Conservation (phyloP, 139 green algal genomes). For the Chlamydomonas applanata region DNA sequence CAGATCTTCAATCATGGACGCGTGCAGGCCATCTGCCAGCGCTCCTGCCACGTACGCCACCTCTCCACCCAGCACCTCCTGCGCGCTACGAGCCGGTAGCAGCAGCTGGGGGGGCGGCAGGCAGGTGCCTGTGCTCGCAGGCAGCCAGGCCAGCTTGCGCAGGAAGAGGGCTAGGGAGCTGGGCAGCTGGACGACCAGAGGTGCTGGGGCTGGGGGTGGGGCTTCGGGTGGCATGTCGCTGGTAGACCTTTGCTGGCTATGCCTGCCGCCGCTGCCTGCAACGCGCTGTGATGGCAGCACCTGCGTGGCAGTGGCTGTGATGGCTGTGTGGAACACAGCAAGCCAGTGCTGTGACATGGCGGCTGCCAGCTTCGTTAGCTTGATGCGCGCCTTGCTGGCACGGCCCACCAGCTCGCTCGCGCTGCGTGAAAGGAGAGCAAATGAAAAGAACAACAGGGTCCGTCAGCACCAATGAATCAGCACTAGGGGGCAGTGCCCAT, state of each 20-base stretch:
- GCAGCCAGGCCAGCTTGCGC: conserved; percentile 9
- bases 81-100: background rate
- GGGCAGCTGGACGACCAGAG: background rate
- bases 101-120: background rate
- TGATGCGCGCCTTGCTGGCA: no score
- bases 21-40: background rate
- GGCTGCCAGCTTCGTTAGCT: background rate
- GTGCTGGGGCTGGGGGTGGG: no score
- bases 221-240: no score
- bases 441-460: no score
- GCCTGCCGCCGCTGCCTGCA: no score
- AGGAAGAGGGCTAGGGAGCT: conserved; percentile 9
- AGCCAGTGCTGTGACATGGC: background rate
- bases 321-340: background rate
- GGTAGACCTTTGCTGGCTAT: no score
- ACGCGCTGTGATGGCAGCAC: background rate
- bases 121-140: background rate
- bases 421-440: no score
- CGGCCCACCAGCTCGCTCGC: no score
- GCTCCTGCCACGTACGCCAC: conserved; percentile 11
- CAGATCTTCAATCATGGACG: conserved; percentile 12
- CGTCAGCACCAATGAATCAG: no score
- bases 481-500: no score
- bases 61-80: conserved; percentile 2
- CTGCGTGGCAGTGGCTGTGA: background rate